These are phyloP conservation scores for Coniochaeta ligniaria DNA, from an alignment of 2,329 filamentous ascomycete species.

Conservation along the genomic window DNA sequence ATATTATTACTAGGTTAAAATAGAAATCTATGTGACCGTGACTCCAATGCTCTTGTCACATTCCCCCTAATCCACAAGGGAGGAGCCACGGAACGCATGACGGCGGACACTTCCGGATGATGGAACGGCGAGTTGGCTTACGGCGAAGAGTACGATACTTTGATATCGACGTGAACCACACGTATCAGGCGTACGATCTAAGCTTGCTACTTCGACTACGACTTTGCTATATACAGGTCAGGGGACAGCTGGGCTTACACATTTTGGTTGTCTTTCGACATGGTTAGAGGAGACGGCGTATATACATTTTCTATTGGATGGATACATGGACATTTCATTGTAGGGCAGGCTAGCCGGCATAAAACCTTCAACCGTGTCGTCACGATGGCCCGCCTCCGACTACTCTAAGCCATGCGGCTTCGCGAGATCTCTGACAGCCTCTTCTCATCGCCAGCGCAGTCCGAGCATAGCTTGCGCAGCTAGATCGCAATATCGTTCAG, in stretches of 20 bases:
- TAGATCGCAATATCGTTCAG: no score
- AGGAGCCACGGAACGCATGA: slow-evolving; percentile 10
- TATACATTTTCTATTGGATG: neutral
- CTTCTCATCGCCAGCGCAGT: neutral
- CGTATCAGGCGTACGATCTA: neutral
- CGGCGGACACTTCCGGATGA: no score
- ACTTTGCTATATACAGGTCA: neutral
- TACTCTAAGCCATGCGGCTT: neutral
- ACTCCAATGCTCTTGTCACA: no score
- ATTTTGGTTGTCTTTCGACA: neutral
- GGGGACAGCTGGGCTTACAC: neutral
- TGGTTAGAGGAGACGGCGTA: neutral
- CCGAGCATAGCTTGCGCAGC: neutral
- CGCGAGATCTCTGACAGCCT: neutral
- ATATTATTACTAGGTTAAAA: no score
- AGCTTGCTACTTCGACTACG: neutral
- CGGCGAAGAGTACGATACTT: neutral
- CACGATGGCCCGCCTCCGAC: neutral
- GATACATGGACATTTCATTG: neutral
- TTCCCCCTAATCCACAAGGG: no score
- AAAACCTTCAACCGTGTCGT: neutral
- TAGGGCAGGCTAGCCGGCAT: neutral
- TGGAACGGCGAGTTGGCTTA: no score
- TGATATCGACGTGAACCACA: neutral
- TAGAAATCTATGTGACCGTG: no score